Evolutionary conservation across 169 alveolate genomes (phyloP).

Genomic region (Eimeria zaria): DNA sequence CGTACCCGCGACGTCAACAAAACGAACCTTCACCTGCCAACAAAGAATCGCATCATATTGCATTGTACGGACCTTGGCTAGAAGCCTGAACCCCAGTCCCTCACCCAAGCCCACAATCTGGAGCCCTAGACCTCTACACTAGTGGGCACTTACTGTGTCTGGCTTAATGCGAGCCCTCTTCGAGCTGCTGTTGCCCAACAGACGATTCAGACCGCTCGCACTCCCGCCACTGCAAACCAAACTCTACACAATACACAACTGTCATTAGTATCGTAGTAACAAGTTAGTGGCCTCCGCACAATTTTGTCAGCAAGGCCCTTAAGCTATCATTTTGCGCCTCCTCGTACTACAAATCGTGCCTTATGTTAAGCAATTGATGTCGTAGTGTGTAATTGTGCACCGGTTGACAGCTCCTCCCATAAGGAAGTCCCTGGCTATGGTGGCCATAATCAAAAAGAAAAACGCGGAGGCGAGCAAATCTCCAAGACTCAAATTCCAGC

Average conservation of each 20-base stretch:
- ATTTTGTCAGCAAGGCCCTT: neutral
- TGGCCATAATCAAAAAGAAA: slow-evolving; percentile 72
- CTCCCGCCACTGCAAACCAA: slow-evolving; percentile 79
- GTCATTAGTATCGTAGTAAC: neutral
- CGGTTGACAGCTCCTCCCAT: slow-evolving; percentile 67
- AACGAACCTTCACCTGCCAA: slow-evolving; percentile 83
- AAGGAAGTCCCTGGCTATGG: slow-evolving; percentile 77
- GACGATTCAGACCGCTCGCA: slow-evolving; percentile 78
- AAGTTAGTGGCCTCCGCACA: neutral
- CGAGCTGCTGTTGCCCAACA: slow-evolving; percentile 78
- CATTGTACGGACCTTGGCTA: neutral
- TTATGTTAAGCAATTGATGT: neutral
- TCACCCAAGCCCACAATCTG: neutral
- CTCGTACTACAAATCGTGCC: neutral
- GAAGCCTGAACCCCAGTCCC: neutral
- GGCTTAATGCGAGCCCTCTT: slow-evolving; percentile 83
- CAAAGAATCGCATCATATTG: neutral
- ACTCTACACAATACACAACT: neutral
- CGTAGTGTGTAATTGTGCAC: neutral
- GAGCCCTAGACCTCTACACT: neutral
- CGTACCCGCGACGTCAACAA: slow-evolving; percentile 85
- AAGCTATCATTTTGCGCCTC: neutral
- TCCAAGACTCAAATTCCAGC: slow-evolving; percentile 49
- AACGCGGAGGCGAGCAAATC: slow-evolving; percentile 77
- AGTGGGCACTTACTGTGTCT: slow-evolving; percentile 66